Evolutionary conservation across 2,329 filamentous ascomycete genomes (phyloP).

Genomic region (Sarocladium kiliense): DNA sequence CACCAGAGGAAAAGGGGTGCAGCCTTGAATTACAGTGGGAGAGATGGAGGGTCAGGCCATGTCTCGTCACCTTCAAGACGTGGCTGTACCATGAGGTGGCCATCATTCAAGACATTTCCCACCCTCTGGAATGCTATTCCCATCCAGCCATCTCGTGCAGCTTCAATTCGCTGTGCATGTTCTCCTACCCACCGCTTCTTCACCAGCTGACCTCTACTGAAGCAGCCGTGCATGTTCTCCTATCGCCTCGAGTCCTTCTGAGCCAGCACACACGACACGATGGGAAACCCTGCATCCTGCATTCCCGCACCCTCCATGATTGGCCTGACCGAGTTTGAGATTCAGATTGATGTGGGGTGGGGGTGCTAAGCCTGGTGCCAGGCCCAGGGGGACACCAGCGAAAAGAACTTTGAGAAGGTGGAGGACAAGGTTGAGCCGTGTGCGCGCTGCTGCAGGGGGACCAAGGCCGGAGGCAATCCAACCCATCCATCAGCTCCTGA

Average conservation of each 20-base stretch:
- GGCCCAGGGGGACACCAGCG: neutral
- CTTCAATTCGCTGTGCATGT: too few species aligned
- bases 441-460: conserved; percentile 6
- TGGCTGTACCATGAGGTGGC: neutral
- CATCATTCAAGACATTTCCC: conserved; percentile 2
- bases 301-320: conserved; percentile 1
- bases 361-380: neutral
- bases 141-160: neutral
- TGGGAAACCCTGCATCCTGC: conserved; percentile 3
- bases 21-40: neutral
- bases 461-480: neutral
- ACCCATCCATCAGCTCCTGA: neutral
- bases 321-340: conserved; percentile 9
- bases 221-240: neutral
- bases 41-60: neutral
- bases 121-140: conserved; percentile 5
- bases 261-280: neutral
- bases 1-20: neutral
- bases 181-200: neutral
- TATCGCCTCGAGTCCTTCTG: neutral
- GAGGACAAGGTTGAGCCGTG: neutral
- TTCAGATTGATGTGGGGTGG: conserved; percentile 7
- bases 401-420: neutral
- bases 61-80: neutral
- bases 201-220: neutral